phyloP scores from a whole-genome alignment of 2,329 filamentous ascomycete species.

The Fusarium sambucinum region DNA sequence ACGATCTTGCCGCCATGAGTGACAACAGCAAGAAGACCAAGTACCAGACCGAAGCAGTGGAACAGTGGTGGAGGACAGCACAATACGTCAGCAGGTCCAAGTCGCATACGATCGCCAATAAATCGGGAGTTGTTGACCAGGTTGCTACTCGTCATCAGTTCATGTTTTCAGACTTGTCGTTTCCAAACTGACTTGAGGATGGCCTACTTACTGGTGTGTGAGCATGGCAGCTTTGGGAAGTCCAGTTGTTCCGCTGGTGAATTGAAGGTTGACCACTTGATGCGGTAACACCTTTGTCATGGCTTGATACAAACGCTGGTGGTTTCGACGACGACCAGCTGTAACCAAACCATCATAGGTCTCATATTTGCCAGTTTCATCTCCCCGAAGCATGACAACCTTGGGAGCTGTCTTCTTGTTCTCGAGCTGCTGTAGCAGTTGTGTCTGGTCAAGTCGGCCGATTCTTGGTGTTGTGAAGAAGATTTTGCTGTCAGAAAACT shows the following conservation, averaged over 20 bases:
- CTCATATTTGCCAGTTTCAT: constrained; percentile 62
- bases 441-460: constrained; percentile 72
- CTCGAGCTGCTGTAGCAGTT: constrained; percentile 67
- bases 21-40: constrained; percentile 77
- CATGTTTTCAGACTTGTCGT: neutral
- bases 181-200: neutral
- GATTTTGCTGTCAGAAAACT: constrained; percentile 77
- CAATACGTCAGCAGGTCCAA: constrained; percentile 74
- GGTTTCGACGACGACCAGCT: constrained; percentile 61
- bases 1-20: constrained; percentile 83
- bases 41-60: constrained; percentile 86
- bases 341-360: constrained; percentile 71
- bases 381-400: constrained; percentile 71
- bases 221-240: constrained; percentile 80
- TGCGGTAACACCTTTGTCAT: constrained; percentile 70
- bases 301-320: constrained; percentile 64
- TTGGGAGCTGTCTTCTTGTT: constrained; percentile 60
- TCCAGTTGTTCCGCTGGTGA: constrained; percentile 81
- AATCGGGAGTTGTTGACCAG: constrained; percentile 76
- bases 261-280: constrained; percentile 79
- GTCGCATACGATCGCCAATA: constrained; percentile 79
- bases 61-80: constrained; percentile 88
- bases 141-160: constrained; percentile 56
- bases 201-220: constrained; percentile 70
- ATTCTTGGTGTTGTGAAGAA: constrained; percentile 80